Base-by-base conservation (phyloP, 2,329 filamentous ascomycete species). In the Colletotrichum zoysiae region DNA sequence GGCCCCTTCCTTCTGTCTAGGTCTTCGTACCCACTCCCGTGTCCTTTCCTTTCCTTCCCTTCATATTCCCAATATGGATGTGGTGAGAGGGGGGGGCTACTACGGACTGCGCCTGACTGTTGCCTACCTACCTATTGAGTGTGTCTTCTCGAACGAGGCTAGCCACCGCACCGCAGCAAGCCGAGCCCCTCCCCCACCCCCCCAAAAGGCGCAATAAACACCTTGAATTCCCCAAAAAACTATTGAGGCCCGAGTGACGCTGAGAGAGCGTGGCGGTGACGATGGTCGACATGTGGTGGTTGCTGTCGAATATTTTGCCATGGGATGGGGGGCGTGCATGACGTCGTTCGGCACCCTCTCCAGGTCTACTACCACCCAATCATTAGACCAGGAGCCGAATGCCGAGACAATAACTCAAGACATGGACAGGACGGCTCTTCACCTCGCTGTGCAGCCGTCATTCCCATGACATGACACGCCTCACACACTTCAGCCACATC, bases 371-470 rank as follows among this genome's bases (percentile, higher is more conserved):
- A 33, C 20, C 61, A 55, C 26, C 38, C 38, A 26, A 38, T 59
- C 40, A 59, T 11, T 30, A 3, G 57, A 4, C 48, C n/a, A 20
- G 38, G 48, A 42, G 66, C 70, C 61, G 70, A 66, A 61, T 57
- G 40, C 70, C 67, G 70, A 71, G 67, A 73, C 70, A 70, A 62
- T 38, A 51, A 44, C 46, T 18, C 18, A 26, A 68, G 44, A 71
- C 69, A 51, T 35, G 46, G 40, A 44, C 62, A 55, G 46, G 56
- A 66, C 55, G 46, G 67, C 30, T 50, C 20, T 44, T 57, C 11
- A 62, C 56, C 42, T 35, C 14, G 46, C 33, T 51, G 33, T 33
- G 20, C 33, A 40, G 33, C 59, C 33, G 46, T 50, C 46, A 38
- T 50, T 51, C 56, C 23, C 38, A 35, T 61, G 64, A 55, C 38